These are phyloP conservation scores for Entamoeba histolytica DNA, from an alignment of 208 protist genomes.

Conservation along the genomic window DNA sequence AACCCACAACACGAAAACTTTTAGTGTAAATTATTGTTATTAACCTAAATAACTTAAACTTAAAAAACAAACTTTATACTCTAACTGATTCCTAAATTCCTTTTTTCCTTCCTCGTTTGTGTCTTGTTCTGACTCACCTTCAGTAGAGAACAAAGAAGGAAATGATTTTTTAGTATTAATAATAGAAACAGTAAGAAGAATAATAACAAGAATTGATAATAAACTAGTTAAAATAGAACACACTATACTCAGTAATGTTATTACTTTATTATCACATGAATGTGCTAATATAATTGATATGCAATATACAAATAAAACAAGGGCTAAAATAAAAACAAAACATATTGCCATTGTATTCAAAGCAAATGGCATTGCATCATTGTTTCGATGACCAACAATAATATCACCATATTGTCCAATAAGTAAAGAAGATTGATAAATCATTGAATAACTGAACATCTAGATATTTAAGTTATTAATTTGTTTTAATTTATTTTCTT, in stretches of 20 bases:
- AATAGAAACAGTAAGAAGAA: background rate
- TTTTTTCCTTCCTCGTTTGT: no score
- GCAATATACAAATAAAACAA: background rate
- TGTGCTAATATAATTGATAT: background rate
- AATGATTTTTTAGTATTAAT: background rate
- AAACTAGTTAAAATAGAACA: background rate
- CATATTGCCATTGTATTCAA: background rate
- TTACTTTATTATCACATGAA: background rate
- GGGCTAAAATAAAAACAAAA: background rate
- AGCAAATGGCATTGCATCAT: background rate
- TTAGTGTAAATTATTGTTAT: no score
- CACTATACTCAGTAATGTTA: background rate
- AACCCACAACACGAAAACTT: background rate
- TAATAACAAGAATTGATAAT: background rate
- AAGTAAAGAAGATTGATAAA: no score
- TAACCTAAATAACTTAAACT: background rate
- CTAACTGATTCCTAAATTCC: no score
- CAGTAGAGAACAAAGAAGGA: background rate
- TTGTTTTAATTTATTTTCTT: no score
- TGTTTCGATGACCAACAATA: no score
- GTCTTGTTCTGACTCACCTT: background rate
- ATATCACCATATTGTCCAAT: no score
- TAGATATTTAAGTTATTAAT: no score
- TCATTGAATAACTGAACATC: no score
- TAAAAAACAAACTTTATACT: no score